A percentile compares a stretch with the other conserved stretches of the same genome.
phyloP scores from a whole-genome alignment of 2,329 filamentous ascomycete genomes.

The Dactylellina cionopaga region DNA sequence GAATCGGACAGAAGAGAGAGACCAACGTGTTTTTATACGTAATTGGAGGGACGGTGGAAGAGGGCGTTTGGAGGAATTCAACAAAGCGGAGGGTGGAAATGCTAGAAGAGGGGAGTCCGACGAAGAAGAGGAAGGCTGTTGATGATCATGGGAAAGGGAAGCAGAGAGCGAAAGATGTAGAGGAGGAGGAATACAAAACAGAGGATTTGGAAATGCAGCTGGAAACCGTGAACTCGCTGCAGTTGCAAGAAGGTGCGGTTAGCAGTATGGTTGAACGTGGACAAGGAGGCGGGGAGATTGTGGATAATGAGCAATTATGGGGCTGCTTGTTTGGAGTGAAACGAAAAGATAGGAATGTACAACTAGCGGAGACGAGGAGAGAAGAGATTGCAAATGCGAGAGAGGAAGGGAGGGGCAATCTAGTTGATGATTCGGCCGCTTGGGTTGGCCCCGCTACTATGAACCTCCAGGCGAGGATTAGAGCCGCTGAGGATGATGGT shows the following conservation, averaged over 20 bases:
- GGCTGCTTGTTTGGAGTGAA: constrained; percentile 80
- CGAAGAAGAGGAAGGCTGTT: constrained; percentile 57
- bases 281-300: constrained; percentile 78
- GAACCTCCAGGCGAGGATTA: constrained; percentile 6
- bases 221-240: constrained; percentile 84
- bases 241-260: constrained; percentile 76
- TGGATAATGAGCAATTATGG: constrained; percentile 84
- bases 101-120: constrained; percentile 19
- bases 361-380: constrained; percentile 58
- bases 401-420: constrained; percentile 58
- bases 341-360: constrained; percentile 55
- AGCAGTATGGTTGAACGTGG: constrained; percentile 76
- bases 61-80: constrained; percentile 88
- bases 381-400: constrained; percentile 65
- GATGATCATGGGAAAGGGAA: constrained; percentile 33
- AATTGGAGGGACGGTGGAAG: constrained; percentile 88
- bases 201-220: constrained; percentile 70
- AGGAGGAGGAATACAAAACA: constrained; percentile 58
- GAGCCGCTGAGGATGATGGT: background rate
- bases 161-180: constrained; percentile 14
- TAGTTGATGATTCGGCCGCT: constrained; percentile 32
- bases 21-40: constrained; percentile 97
- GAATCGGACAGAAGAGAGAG: constrained; percentile 86
- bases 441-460: background rate
- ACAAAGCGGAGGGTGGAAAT: constrained; percentile 62